Evolutionary conservation across 805 yeast species (phyloP).

Genomic region (Monosporozyma siamensis): DNA sequence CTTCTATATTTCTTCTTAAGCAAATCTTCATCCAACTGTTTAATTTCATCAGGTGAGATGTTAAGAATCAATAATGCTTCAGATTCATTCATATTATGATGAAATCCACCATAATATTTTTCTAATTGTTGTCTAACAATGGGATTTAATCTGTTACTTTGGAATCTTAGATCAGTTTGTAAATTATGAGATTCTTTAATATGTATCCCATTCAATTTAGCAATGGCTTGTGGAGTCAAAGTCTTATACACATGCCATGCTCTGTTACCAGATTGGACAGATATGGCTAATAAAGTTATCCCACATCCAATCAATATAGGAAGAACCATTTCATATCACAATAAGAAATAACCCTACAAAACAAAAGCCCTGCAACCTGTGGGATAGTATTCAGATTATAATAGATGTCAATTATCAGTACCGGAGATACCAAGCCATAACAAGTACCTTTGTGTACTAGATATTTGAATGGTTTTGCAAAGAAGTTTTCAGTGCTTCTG

Average conservation of each 20-base stretch:
- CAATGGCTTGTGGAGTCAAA: constrained; percentile 23
- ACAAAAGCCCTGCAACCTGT: too few species aligned
- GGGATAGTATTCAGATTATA: too few species aligned
- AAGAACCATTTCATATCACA: constrained; percentile 19
- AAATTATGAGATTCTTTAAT: constrained; percentile 8
- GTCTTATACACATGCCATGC: constrained; percentile 26
- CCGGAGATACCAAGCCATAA: too few species aligned
- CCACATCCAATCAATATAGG: constrained; percentile 27
- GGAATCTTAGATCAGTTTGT: constrained; percentile 10
- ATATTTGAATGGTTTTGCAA: too few species aligned
- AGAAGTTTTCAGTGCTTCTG: too few species aligned
- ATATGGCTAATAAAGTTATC: constrained; percentile 20
- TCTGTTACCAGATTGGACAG: constrained; percentile 21
- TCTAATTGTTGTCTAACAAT: constrained; percentile 13
- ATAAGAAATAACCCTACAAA: too few species aligned
- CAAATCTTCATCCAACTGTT: constrained; percentile 37
- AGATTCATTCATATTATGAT: constrained; percentile 52
- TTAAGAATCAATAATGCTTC: constrained; percentile 62
- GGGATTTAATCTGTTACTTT: constrained; percentile 11
- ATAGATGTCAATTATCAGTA: too few species aligned
- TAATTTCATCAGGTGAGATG: constrained; percentile 47
- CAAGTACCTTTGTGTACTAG: too few species aligned
- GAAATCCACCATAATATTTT: constrained; percentile 52
- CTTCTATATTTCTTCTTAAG: constrained; percentile 74
- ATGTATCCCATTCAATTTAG: constrained; percentile 17